Conservation (phyloP, 371 early-diverging fungal genomes). For the Cokeromyces recurvatus region DNA sequence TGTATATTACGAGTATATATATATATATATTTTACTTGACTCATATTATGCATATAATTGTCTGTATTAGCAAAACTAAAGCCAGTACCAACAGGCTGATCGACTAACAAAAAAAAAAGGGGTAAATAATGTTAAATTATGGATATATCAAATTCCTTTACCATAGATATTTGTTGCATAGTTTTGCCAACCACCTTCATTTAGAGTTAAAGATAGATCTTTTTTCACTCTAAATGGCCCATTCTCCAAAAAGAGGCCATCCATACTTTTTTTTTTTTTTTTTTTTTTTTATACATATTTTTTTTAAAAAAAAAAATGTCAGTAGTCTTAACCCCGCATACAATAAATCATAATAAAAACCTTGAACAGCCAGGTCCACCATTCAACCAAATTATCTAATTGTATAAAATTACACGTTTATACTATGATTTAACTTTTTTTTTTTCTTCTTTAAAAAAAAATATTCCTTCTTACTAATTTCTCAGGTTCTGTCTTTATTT, state of each 20-base stretch:
- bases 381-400: slow-evolving; percentile 84
- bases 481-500: slow-evolving; percentile 19
- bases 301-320: no score
- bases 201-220: slow-evolving; percentile 44
- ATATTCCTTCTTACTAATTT: slow-evolving; percentile 47
- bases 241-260: slow-evolving; percentile 82
- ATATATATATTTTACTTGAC: slow-evolving; percentile 25
- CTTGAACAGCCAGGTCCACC: slow-evolving; percentile 63
- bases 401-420: no score
- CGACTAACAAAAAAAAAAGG: no score
- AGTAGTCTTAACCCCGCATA: no score
- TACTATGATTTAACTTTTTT: no score
- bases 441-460: no score
- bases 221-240: slow-evolving; percentile 67
- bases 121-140: no score
- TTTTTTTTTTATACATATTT: no score
- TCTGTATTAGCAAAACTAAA: slow-evolving; percentile 53
- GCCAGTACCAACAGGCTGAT: slow-evolving; percentile 87
- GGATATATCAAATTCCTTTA: no score
- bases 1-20: not conserved
- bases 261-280: no score
- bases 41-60: slow-evolving; percentile 36
- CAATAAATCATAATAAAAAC: slow-evolving; percentile 8
- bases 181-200: slow-evolving; percentile 66
- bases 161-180: slow-evolving; percentile 70